Percentiles rank a stretch among this genome's conserved stretches.
phyloP scores from a whole-genome alignment of 768 basidiomycete species.

The Sarcomyxa edulis region DNA sequence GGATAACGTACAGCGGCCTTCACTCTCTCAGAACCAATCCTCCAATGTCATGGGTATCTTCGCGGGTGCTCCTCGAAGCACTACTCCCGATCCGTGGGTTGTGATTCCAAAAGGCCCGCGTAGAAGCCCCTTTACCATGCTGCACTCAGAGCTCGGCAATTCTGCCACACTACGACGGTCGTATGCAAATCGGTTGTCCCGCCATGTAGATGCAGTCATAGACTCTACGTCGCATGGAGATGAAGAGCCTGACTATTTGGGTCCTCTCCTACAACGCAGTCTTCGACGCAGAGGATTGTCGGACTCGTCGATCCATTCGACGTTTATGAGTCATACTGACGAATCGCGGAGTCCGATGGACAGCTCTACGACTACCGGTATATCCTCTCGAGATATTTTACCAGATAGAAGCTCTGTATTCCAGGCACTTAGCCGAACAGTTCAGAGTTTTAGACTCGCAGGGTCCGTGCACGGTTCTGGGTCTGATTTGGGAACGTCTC shows the following conservation, averaged over 20 bases:
- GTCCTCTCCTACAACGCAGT: conserved; percentile 59
- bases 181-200: conserved; percentile 38
- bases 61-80: conserved; percentile 71
- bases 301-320: conserved; percentile 89
- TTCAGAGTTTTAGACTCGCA: conserved; percentile 40
- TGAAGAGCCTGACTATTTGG: conserved; percentile 37
- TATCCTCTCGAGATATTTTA: conserved; percentile 16
- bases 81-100: conserved; percentile 65
- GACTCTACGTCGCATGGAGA: conserved; percentile 39
- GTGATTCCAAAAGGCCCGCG: conserved; percentile 44
- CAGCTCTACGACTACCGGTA: background rate
- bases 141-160: conserved; percentile 14
- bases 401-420: conserved; percentile 44
- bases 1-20: background rate
- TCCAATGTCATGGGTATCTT: conserved; percentile 79
- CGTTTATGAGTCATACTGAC: conserved; percentile 60
- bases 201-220: conserved; percentile 75
- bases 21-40: conserved; percentile 2
- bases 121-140: conserved; percentile 9
- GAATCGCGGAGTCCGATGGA: conserved; percentile 13
- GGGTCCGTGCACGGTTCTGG: background rate
- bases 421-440: conserved; percentile 46
- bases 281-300: conserved; percentile 78
- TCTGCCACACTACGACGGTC: conserved; percentile 17
- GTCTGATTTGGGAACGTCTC: conserved; percentile 16